Percentiles rank a stretch among this genome's conserved stretches.
These are phyloP conservation scores for Strobilomyces echinocephalus DNA, from an alignment of 768 basidiomycete species.

Conservation along the genomic window DNA sequence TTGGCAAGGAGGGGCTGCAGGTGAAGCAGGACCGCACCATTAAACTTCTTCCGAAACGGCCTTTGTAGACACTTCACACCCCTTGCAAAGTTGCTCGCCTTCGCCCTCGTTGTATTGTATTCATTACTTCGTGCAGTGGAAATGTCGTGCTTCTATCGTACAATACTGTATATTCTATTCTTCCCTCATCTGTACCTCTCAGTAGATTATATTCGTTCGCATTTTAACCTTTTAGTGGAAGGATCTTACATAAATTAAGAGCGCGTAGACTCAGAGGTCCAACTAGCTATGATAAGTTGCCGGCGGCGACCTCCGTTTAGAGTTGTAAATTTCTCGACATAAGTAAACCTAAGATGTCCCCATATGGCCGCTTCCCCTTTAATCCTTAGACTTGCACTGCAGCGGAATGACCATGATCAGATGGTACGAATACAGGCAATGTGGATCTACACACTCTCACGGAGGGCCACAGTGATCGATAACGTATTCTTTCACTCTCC, in stretches of 20 bases:
- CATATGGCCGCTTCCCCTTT: not conserved
- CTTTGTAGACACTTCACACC: conserved; percentile 13
- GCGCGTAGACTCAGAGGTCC: not conserved
- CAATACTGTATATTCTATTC: not conserved
- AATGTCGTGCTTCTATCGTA: not conserved
- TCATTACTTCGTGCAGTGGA: not conserved
- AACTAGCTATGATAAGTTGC: not conserved
- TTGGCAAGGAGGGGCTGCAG: conserved; percentile 50
- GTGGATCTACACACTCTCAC: conserved; percentile 3
- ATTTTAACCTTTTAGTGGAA: conserved; percentile 7
- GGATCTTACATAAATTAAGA: not conserved
- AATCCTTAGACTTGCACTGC: not conserved
- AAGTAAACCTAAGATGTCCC: not conserved
- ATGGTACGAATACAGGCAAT: not conserved
- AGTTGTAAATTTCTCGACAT: too few species aligned
- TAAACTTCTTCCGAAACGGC: conserved; percentile 41
- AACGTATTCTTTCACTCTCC: conserved; percentile 71
- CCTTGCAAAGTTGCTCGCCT: not conserved
- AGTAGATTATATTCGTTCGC: conserved; percentile 7
- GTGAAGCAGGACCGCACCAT: conserved; percentile 54
- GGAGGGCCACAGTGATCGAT: conserved; percentile 59
- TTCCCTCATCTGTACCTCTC: not conserved
- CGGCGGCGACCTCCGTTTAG: too few species aligned
- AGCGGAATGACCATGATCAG: not conserved
- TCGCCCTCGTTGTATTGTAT: not conserved